Evolutionary conservation across 805 yeast genomes (phyloP).

Genomic region (Wickerhamiella spandovensis): DNA sequence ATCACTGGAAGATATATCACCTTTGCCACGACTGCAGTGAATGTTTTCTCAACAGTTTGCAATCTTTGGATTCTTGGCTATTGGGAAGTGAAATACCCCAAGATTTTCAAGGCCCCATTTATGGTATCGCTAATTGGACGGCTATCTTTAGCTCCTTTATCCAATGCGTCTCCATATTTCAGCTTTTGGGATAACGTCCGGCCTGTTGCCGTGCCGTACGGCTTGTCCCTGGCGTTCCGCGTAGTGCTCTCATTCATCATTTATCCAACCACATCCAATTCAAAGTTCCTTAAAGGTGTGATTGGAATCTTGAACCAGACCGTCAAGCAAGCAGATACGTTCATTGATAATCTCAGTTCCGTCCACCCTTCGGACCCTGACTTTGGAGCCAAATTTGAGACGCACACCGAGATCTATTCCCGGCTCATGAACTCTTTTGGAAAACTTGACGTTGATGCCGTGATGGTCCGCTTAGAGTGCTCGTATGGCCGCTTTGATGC

Average conservation of each 20-base stretch:
- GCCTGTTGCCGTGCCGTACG: constrained; percentile 17
- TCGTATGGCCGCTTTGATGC: constrained; percentile 18
- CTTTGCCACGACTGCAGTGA: constrained; percentile 14
- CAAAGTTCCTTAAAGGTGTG: constrained; percentile 11
- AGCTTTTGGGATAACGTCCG: constrained; percentile 15
- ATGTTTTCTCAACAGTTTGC: constrained; percentile 16
- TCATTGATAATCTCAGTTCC: neutral
- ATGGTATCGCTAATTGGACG: constrained; percentile 17
- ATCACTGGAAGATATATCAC: constrained; percentile 17
- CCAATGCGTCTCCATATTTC: constrained; percentile 18
- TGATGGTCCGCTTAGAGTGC: constrained; percentile 13
- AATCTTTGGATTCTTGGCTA: constrained; percentile 13
- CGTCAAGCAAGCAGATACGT: constrained; percentile 1
- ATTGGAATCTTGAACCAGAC: constrained; percentile 12
- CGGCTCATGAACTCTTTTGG: constrained; percentile 8
- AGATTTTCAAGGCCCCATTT: constrained; percentile 15
- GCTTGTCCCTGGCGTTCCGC: constrained; percentile 17
- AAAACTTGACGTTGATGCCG: constrained; percentile 13
- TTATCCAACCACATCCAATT: constrained; percentile 20
- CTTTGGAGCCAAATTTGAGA: constrained; percentile 6
- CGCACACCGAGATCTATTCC: constrained; percentile 8
- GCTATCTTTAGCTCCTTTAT: constrained; percentile 14
- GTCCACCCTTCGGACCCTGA: constrained; percentile 10
- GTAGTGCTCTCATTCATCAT: constrained; percentile 15
- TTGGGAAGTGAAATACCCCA: constrained; percentile 10